Base-by-base conservation (phyloP, 441 rosid species). In the Euphorbia schlechtendalii region DNA sequence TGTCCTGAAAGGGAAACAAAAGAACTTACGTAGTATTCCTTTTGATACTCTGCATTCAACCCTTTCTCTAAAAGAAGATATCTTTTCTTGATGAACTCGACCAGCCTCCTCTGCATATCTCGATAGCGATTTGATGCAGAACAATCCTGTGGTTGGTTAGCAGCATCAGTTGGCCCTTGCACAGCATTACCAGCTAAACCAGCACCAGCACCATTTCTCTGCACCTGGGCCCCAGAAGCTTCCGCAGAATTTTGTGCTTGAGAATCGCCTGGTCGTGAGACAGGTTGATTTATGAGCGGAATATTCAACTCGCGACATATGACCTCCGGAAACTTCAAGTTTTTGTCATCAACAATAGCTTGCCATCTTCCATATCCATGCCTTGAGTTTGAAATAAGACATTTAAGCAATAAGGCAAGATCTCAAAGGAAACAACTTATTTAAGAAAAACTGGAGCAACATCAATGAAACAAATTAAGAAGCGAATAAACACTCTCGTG, bases 301-400 rank as follows among this genome's bases (percentile, higher is more conserved):
- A 91, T 90, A 76, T 83, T 88, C 78, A 95, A 57, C 77, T 91
- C 99, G 73, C 84, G 88, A 80, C 96, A 89, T 67, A 95, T 88
- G 69, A 89, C 65, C 72, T 91, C 96, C 77, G 85, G 98, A 69
- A 95, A 73, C 80, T 75, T 83, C 83, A 91, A 73, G 67, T 84
- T 98, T 78, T 82, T 87, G 78, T 95, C 96, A 77, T 95, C 98
- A 69, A 91, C 89, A 69, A 95, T 95, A 49, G 98, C 96, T 83
- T 91, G 99, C 99, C 99, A 91, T 76, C 94, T 85, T 78, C 99
- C 99, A 57, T 91, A 95, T 58, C 99, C 99, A 74, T 95, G 99
- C 90, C 99, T 94, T 61, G 62, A 63, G 68, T 69, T 61, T 65
- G 64, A 69, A 71, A 58, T 24, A 68, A 59, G 34, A 63, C 56